Evolutionary conservation across 768 basidiomycete species (phyloP).

Genomic region (Auricularia sp.): DNA sequence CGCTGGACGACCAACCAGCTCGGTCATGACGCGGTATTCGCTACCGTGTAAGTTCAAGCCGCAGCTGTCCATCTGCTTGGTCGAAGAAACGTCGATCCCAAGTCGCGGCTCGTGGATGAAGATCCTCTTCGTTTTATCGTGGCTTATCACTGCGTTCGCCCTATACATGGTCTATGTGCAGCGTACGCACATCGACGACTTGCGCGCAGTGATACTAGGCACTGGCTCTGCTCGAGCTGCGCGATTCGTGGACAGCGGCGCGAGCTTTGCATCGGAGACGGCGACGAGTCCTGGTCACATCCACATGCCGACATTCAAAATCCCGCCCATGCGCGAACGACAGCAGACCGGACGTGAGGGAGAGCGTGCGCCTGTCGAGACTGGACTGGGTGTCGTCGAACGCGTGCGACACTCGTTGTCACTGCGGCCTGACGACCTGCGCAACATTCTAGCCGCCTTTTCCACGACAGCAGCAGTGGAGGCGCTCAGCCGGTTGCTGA

Average conservation of each 20-base stretch:
- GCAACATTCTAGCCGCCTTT: not conserved
- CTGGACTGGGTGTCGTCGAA: not conserved
- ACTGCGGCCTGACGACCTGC: not conserved
- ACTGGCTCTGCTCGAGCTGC: not conserved
- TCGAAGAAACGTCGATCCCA: not conserved
- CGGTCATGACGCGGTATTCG: not conserved
- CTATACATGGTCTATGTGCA: not conserved
- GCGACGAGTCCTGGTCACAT: too few relatives aligned
- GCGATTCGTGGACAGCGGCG: too few relatives aligned
- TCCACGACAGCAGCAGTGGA: not conserved
- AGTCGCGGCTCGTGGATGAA: not conserved
- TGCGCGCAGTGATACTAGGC: not conserved
- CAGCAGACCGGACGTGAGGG: too few relatives aligned
- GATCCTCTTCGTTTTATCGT: not conserved
- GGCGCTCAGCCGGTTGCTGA: not conserved
- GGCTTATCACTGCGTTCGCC: not conserved
- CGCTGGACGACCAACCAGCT: not conserved
- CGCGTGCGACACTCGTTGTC: not conserved
- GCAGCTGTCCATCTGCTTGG: not conserved
- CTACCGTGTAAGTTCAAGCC: not conserved
- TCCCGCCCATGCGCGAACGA: too few relatives aligned
- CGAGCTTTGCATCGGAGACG: too few relatives aligned
- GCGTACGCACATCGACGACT: not conserved
- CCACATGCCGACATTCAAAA: too few relatives aligned
- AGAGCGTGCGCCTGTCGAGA: too few relatives aligned